Evolutionary conservation across 108 stramenopile species (phyloP).

Genomic region (Seminavis robusta): DNA sequence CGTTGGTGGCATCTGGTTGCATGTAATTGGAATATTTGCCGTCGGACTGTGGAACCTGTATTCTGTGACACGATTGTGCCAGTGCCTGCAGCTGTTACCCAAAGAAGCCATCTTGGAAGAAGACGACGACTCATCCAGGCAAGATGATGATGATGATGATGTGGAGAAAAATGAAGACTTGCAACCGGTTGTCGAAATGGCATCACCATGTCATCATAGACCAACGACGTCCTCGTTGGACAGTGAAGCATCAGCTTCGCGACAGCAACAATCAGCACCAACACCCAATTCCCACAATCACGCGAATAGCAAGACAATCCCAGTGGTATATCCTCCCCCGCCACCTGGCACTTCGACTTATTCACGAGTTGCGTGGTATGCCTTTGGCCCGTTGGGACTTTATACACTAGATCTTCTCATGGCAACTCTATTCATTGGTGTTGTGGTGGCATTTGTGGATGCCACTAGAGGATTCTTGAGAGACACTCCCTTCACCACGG

Average conservation of each 20-base stretch:
- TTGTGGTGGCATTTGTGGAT: slow-evolving; percentile 65
- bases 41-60: slow-evolving; percentile 68
- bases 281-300: no score
- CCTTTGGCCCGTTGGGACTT: slow-evolving; percentile 53
- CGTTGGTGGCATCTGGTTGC: slow-evolving; percentile 61
- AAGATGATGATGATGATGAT: background rate
- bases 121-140: background rate
- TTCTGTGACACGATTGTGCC: slow-evolving; percentile 46
- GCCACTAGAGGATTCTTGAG: slow-evolving; percentile 55
- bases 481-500: slow-evolving; percentile 50
- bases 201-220: no score
- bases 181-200: no score
- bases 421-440: slow-evolving; percentile 49
- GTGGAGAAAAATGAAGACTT: no score
- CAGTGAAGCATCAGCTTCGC: no score
- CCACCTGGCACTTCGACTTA: slow-evolving; percentile 52
- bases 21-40: slow-evolving; percentile 40
- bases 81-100: slow-evolving; percentile 28
- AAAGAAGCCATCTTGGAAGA: background rate
- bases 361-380: slow-evolving; percentile 65
- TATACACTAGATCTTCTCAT: slow-evolving; percentile 55
- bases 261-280: no score
- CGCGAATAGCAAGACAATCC: background rate
- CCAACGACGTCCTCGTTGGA: no score
- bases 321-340: slow-evolving; percentile 17